Evolutionary conservation across 768 basidiomycete genomes (phyloP), one percentile per base, ranked within the genome.

Genomic region (Lentinula aciculospora): DNA sequence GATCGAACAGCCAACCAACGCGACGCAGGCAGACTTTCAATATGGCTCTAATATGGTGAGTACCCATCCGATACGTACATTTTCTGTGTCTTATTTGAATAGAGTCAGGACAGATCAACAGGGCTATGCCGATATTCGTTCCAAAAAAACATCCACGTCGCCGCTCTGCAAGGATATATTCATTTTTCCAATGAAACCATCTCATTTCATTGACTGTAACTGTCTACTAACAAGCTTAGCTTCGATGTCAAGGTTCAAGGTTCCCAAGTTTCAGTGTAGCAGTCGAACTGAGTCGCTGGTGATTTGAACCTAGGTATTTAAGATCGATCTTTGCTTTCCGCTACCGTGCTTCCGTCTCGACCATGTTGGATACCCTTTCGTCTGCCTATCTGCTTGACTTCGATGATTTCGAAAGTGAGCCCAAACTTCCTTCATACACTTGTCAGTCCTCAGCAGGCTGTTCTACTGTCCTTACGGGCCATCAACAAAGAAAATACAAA

Each of bases 401-500:
- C 10, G 40, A 56, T 12, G 32, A 3, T 9, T 6, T 45, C 54
- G 42, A 42, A 25, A 8, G 7, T 6, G 54, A 34, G 10, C 40
- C 42, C 17, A 21, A 36, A 39, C 51, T 53, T 27, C 54, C 54
- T 21, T 56, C 40, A 1, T 56, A 45, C n/a, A 56, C 54, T 10
- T 40, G 42, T 28, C 54, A 40, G 23, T 40, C 54, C 17, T n/a
- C 42, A 19, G 40, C 42, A 42, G 40, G 42, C 21, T 56, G 54
- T 23, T 56, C 42, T 8, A 56, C 54, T 19, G 42, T 56, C 19
- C 42, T 45, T 4, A n/a, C 45, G n/a, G 27, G 29, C n/a, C 37
- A 25, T 27, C 27, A 28, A 32, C 6, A 10, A 19, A 56, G n/a
- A 56, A 34, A 42, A 3, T 56, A 45, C 40, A 21, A n/a, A 17